These are phyloP conservation scores for Penicillium turbatum DNA, from an alignment of 495 filamentous ascomycete species.

Conservation along the genomic window DNA sequence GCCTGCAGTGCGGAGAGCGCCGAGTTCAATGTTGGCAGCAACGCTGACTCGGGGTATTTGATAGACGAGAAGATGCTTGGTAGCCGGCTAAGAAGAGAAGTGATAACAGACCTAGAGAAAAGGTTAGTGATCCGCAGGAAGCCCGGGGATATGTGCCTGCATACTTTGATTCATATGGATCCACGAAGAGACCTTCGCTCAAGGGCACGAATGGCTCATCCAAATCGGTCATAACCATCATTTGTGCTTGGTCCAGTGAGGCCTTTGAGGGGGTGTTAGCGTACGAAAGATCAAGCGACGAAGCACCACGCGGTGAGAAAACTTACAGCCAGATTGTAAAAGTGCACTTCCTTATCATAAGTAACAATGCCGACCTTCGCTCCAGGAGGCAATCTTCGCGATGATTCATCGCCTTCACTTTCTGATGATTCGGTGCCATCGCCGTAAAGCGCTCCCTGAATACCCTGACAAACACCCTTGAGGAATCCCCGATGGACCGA, in stretches of 20 bases:
- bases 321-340: constrained; percentile 87
- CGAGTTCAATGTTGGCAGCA: constrained; percentile 78
- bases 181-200: constrained; percentile 88
- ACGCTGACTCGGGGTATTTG: constrained; percentile 82
- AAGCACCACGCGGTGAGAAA: neutral
- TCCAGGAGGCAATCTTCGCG: constrained; percentile 64
- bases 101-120: constrained; percentile 63
- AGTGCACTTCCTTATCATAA: constrained; percentile 93
- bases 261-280: constrained; percentile 49
- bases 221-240: constrained; percentile 98
- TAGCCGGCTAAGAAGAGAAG: constrained; percentile 71
- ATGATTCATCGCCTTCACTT: constrained; percentile 47
- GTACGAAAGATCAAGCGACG: neutral
- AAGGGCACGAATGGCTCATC: constrained; percentile 96
- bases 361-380: constrained; percentile 93
- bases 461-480: constrained; percentile 87
- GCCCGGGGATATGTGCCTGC: constrained; percentile 8
- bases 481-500: constrained; percentile 83
- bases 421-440: constrained; percentile 47
- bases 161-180: constrained; percentile 87
- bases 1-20: constrained; percentile 73
- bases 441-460: constrained; percentile 78
- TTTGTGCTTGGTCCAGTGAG: constrained; percentile 81
- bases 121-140: constrained; percentile 6
- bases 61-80: constrained; percentile 79